These are phyloP conservation scores for Artemisia annua DNA, from an alignment of 129 eudicot genomes.

Conservation along the genomic window DNA sequence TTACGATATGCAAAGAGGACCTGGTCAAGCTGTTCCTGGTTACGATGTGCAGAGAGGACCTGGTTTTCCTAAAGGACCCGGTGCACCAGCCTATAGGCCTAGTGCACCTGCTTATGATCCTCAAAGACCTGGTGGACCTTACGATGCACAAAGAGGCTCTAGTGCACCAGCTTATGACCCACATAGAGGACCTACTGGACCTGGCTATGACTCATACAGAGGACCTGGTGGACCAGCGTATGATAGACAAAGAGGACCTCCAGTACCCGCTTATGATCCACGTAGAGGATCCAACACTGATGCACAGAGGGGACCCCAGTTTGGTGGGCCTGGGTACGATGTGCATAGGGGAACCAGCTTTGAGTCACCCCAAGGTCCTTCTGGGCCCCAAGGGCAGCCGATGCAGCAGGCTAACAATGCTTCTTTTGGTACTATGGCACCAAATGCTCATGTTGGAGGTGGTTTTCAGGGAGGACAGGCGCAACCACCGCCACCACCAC, in stretches of 20 bases:
- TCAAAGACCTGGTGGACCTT: slow-evolving; percentile 24
- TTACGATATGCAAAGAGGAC: slow-evolving; percentile 22
- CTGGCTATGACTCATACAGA: slow-evolving; percentile 32
- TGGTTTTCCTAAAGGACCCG: slow-evolving; percentile 42
- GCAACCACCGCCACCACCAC: slow-evolving; percentile 28
- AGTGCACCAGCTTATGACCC: slow-evolving; percentile 44
- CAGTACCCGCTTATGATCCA: slow-evolving; percentile 29
- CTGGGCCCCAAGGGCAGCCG: slow-evolving; percentile 35
- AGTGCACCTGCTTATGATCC: slow-evolving; percentile 51
- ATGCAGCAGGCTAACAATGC: slow-evolving; percentile 32
- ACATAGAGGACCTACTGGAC: slow-evolving; percentile 56
- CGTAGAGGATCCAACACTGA: slow-evolving; percentile 35
- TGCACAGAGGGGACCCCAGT: slow-evolving; percentile 38
- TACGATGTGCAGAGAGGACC: slow-evolving; percentile 36
- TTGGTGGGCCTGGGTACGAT: slow-evolving; percentile 36
- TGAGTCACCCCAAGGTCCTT: slow-evolving; percentile 29
- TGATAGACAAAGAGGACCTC: slow-evolving; percentile 33
- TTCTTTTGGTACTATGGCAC: slow-evolving; percentile 40
- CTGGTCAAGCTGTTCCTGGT: slow-evolving; percentile 42
- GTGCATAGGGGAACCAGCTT: slow-evolving; percentile 37
- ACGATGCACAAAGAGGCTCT: slow-evolving; percentile 51
- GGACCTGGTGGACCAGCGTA: slow-evolving; percentile 40
- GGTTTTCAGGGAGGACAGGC: slow-evolving; percentile 48
- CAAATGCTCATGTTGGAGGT: slow-evolving; percentile 33
- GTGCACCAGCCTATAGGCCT: slow-evolving; percentile 35